Evolutionary conservation across 129 eudicot genomes (phyloP), one percentile per base, ranked within the genome.

Genomic region (Helianthus tuberosus): DNA sequence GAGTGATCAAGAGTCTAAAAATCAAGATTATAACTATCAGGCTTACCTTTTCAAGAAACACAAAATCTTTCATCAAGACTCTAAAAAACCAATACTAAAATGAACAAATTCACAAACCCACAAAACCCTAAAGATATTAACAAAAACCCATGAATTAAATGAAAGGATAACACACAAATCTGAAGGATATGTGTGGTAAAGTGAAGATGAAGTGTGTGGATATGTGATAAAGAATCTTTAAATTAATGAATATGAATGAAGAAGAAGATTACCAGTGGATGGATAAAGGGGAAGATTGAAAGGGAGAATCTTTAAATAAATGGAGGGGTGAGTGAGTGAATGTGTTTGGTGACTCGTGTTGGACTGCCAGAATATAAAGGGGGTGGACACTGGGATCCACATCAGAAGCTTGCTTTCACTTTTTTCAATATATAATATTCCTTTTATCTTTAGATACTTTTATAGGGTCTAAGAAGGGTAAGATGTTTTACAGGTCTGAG

Each of bases 321-420:
- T 57, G 59, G 59, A 57, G 54, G 77, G 27, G 35, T 73, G 57
- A 13, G 20, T 65, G 38, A 16, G 57, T 38, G 47, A 41, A 13
- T 17, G 16, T 73, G 16, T 5, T 63, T 60, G 63, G 49, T 69
- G 77, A 61, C 55, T 78, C 66, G 67, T 51, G 72, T 78, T 78
- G 67, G 67, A 78, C 66, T 71, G 77, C 14, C 48, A 71, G 73
- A 78, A 78, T 63, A 63, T 50, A 78, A 78, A 71, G 82, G 82
- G 51, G 66, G 72, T 71, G 82, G 77, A 71, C 77, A 71, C 77
- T 78, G 82, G 82, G 72, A 71, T 78, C 82, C 82, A 78, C 82
- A 70, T 70, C 82, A 69, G 65, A 69, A 66, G 66, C 49, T 77
- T 72, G 44, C 3, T 50, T 61, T 69, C 8, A 47, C 60, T n/a